A percentile compares a stretch with the other conserved stretches of the same genome.
phyloP scores from a whole-genome alignment of 2,329 filamentous ascomycete species.

The Microsporum canis region DNA sequence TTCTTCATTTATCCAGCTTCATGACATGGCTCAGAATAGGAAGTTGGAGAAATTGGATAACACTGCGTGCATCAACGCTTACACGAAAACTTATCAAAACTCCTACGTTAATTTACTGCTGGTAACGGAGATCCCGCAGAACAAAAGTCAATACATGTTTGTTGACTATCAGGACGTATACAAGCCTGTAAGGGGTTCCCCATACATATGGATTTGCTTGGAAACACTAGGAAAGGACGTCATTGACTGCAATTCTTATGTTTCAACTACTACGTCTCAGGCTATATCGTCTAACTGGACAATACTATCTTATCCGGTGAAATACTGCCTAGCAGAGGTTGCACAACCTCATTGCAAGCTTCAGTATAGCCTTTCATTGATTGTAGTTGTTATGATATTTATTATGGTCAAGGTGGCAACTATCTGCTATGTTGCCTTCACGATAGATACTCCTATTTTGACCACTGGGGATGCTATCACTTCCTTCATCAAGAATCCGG shows the following conservation, averaged over 20 bases:
- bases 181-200: neutral
- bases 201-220: neutral
- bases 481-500: conserved; percentile 26
- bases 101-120: neutral
- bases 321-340: conserved; percentile 4
- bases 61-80: neutral
- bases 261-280: neutral
- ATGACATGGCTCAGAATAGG: neutral
- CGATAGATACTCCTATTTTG: conserved; percentile 14
- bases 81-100: neutral
- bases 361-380: conserved; percentile 13
- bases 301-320: neutral
- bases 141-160: neutral
- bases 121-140: neutral
- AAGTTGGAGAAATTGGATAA: neutral
- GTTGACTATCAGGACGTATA: neutral
- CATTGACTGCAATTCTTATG: neutral
- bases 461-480: conserved; percentile 30
- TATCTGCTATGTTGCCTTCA: conserved; percentile 5
- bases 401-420: conserved; percentile 15
- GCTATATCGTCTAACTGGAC: neutral
- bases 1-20: neutral
- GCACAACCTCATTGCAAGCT: conserved; percentile 16
- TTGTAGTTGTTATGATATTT: conserved; percentile 15
- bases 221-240: neutral